Base-by-base conservation (phyloP, 495 filamentous ascomycete genomes). In the Pyrenula massariospora region DNA sequence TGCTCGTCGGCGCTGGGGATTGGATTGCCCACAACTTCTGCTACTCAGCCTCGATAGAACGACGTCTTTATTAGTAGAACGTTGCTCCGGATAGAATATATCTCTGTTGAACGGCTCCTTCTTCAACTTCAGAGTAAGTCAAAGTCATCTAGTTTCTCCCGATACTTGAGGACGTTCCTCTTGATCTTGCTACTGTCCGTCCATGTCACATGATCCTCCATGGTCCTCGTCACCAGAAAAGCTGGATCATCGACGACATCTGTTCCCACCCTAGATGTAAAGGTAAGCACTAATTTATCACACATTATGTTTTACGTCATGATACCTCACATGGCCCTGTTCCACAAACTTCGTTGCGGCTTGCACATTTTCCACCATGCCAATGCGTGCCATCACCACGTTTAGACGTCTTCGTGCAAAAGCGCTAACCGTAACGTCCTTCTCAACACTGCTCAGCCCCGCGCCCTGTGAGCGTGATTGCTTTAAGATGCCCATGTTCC, bases 121-220 rank as follows among this genome's bases (percentile, higher is more conserved):
- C 58, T 58, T 50, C 48, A 47, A 56, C 59, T 50, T 69, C 60
- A 94, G 62, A 96, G 73, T 62, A 96, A 74, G 75, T 97, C 94
- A 66, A 92, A 97, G 71, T 98, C 93, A 75, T 98, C 93, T 73
- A 95, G 67, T 73, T 95, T 89, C 69, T 95, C 89, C 57, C 90
- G 82, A 67, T 97, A 98, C 66, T 84, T 85, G 82, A 95, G 81
- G 56, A 96, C 91, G 62, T 86, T 92, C 65, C 86, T 78, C 84
- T 93, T 96, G 73, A 97, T 95, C 87, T 96, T 96, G 68, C 87
- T 91, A 54, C 86, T 87, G 61, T 94, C 89, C 24, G 92, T 88
- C 93, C 93, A 98, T 2, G 93, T 97, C 22, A 98, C 86, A 57
- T 92, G 96, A 70, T 98, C 93, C 73, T 97, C 93, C 84, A 95